A percentile compares a stretch with the other conserved stretches of the same genome.
Evolutionary conservation across 371 early-diverging fungal species (phyloP).

Genomic region (Cokeromyces recurvatus): DNA sequence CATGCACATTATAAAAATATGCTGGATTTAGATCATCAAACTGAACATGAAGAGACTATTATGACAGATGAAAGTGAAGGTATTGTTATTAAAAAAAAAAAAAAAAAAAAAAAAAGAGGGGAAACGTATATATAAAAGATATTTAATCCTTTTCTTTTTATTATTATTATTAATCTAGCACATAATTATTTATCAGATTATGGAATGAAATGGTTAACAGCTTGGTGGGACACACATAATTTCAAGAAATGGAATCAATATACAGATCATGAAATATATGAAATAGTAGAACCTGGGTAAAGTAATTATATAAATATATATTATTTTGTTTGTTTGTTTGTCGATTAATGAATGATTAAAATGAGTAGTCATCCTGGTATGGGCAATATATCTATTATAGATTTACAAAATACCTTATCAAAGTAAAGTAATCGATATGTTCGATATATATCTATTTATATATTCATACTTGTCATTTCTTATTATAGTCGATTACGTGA

Average conservation of each 20-base stretch:
- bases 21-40: slow-evolving; percentile 3
- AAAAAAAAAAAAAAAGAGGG: too few relatives aligned
- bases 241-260: slow-evolving; percentile 66
- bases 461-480: too few relatives aligned
- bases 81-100: not conserved
- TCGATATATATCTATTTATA: not conserved
- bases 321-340: not conserved
- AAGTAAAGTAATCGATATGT: slow-evolving; percentile 36
- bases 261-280: slow-evolving; percentile 64
- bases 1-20: slow-evolving; percentile 24
- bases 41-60: slow-evolving; percentile 13
- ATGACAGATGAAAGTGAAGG: slow-evolving; percentile 35
- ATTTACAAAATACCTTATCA: slow-evolving; percentile 58
- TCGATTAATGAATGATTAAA: not conserved
- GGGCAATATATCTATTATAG: slow-evolving; percentile 56
- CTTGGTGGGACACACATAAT: slow-evolving; percentile 70
- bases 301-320: not conserved
- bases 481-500: slow-evolving; percentile 44
- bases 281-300: slow-evolving; percentile 64
- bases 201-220: slow-evolving; percentile 57
- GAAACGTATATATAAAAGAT: too few relatives aligned
- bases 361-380: slow-evolving; percentile 54
- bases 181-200: slow-evolving; percentile 63
- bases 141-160: not conserved
- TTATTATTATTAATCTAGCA: slow-evolving; percentile 23